phyloP scores from a whole-genome alignment of 176 grass and related monocot species.

The Avena sativa region DNA sequence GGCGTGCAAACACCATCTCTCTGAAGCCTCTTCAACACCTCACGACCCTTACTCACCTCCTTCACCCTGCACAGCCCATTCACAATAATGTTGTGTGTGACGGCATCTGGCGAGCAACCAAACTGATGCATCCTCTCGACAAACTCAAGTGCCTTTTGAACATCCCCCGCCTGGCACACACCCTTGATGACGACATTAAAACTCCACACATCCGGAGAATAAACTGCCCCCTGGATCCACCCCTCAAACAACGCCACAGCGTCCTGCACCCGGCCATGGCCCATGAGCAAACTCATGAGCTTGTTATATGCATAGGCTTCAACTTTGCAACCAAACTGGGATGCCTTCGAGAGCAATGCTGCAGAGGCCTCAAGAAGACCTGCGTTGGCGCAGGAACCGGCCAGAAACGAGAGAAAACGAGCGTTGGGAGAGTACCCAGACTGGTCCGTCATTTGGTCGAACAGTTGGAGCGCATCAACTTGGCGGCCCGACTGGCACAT shows the following conservation, averaged over 20 bases:
- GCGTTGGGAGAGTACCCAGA: slow-evolving; percentile 44
- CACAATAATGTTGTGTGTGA: slow-evolving; percentile 88
- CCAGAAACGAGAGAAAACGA: slow-evolving; percentile 65
- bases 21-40: slow-evolving; percentile 70
- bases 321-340: slow-evolving; percentile 47
- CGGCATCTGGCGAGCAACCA: slow-evolving; percentile 69
- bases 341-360: slow-evolving; percentile 49
- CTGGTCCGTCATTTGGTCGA: slow-evolving; percentile 76
- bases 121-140: slow-evolving; percentile 68
- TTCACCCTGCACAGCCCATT: slow-evolving; percentile 71
- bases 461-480: slow-evolving; percentile 68
- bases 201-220: slow-evolving; percentile 65
- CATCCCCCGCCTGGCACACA: slow-evolving; percentile 62
- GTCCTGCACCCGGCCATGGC: slow-evolving; percentile 42
- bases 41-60: slow-evolving; percentile 60
- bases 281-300: slow-evolving; percentile 61
- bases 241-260: slow-evolving; percentile 61
- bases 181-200: slow-evolving; percentile 89
- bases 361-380: slow-evolving; percentile 50
- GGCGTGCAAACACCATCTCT: slow-evolving; percentile 59
- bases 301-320: slow-evolving; percentile 73
- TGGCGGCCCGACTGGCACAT: slow-evolving; percentile 58
- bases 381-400: slow-evolving; percentile 51
- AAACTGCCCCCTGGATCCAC: slow-evolving; percentile 51
- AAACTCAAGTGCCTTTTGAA: slow-evolving; percentile 66